Evolutionary conservation across 345 rosid genomes (phyloP).

Genomic region (Combretum micranthum): DNA sequence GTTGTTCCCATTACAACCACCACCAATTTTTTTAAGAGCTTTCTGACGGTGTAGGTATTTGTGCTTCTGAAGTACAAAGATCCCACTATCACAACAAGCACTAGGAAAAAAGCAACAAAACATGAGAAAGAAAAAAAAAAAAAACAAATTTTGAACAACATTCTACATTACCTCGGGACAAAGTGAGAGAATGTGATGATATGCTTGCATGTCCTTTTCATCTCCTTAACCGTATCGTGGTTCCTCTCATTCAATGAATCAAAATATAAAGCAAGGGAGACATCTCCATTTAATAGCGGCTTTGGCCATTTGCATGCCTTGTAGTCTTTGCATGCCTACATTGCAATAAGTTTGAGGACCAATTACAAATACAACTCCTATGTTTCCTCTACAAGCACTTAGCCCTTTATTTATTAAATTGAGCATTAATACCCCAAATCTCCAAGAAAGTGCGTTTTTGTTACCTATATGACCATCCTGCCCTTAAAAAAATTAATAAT

Average conservation of each 20-base stretch:
- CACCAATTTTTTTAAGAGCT: too few species aligned
- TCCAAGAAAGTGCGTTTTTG: neutral
- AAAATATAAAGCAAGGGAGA: slow-evolving; percentile 46
- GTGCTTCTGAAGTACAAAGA: too few species aligned
- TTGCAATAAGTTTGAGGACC: neutral
- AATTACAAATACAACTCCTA: slow-evolving; percentile 1
- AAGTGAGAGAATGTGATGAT: slow-evolving; percentile 65
- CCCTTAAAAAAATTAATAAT: too few species aligned
- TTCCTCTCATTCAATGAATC: slow-evolving; percentile 48
- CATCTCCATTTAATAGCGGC: slow-evolving; percentile 39
- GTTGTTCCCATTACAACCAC: too few species aligned
- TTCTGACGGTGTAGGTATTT: too few species aligned
- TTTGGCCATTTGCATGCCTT: slow-evolving; percentile 64
- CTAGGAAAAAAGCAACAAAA: neutral
- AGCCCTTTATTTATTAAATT: neutral
- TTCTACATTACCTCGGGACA: slow-evolving; percentile 46
- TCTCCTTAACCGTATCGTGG: slow-evolving; percentile 22
- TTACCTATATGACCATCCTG: neutral
- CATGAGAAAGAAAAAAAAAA: neutral
- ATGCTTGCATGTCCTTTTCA: slow-evolving; percentile 33
- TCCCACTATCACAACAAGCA: neutral
- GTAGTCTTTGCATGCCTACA: slow-evolving; percentile 62
- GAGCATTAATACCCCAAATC: neutral
- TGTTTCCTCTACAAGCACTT: neutral
- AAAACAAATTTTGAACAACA: neutral